Base-by-base conservation (phyloP, 495 filamentous ascomycete genomes). In the Podospora sp. region DNA sequence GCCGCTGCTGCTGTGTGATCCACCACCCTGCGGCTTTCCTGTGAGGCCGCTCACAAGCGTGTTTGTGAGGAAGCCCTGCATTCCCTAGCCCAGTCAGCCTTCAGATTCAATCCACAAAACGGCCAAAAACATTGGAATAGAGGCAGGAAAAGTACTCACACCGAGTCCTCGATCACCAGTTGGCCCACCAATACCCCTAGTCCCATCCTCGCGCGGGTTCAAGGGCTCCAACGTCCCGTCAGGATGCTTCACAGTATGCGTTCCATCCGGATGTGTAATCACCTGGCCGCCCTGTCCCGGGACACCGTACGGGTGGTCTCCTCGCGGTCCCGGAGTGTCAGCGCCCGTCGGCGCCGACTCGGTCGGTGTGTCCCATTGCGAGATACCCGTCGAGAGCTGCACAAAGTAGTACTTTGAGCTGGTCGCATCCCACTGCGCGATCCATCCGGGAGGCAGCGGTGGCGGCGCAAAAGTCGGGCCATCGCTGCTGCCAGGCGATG, bases 381-480 rank as follows among this genome's bases (percentile, higher is more conserved):
- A 91, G 26, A 87, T 80, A 24, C 90, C 91, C 2, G 90, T 93
- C 51, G 88, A 85, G 46, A 91, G 81, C 70, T 93, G 89, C 33
- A 94, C 91, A 73, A 85, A 94, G 75, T 94, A 94, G 78, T 93
- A 94, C 73, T 90, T 88, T 53, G 86, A 85, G 60, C 84, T 87
- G 53, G 82, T 74, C 58, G 87, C 89, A 74, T 94, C 91, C 90
- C 91, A 93, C 77, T 94, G 91, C 21, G 91, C 89, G 67, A 93
- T 90, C 90, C 90, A 92, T 68, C 90, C 90, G n/a, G 87, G 79
- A 18, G 90, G 90, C 24, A 92, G 82, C 60, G 79, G 83, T 33
- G 90, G 90, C 62, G 89, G 90, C 63, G 88, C 85, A 68, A 85
- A 89, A 25, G 87, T 90, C 63, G 90, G 90, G 62, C 90, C 90